phyloP scores from a whole-genome alignment of 2,329 filamentous ascomycete species.

The Nothomitra cinnamomea region DNA sequence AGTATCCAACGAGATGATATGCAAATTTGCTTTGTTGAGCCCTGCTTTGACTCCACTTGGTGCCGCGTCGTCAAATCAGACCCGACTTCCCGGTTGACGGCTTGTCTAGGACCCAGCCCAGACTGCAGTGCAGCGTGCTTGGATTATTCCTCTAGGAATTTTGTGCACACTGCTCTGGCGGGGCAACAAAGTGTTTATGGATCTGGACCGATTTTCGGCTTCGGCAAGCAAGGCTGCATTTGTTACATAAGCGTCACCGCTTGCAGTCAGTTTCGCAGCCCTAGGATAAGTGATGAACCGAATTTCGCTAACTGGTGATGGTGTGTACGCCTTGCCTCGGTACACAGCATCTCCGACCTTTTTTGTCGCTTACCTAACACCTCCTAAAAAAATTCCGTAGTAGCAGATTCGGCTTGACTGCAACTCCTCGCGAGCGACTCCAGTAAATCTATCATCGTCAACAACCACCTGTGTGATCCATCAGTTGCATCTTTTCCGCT shows the following conservation, averaged over 20 bases:
- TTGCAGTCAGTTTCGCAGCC: too few species aligned
- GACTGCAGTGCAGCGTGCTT: background rate
- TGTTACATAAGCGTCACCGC: too few species aligned
- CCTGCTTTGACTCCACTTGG: background rate
- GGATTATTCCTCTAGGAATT: background rate
- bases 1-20: background rate
- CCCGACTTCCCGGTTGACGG: too few species aligned
- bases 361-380: background rate
- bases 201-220: background rate
- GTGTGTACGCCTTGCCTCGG: background rate
- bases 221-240: background rate
- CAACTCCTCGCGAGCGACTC: background rate
- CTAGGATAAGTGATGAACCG: background rate
- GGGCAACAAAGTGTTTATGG: background rate
- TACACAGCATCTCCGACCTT: background rate
- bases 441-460: background rate
- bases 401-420: background rate
- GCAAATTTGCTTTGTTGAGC: background rate
- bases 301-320: background rate
- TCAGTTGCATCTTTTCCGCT: constrained; percentile 6
- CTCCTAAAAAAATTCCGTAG: background rate
- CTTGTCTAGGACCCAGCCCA: too few species aligned
- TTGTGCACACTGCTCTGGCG: background rate
- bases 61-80: background rate
- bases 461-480: background rate